Evolutionary conservation across 192 early-diverging fungal species (phyloP).

Genomic region (Coemansia javaensis): DNA sequence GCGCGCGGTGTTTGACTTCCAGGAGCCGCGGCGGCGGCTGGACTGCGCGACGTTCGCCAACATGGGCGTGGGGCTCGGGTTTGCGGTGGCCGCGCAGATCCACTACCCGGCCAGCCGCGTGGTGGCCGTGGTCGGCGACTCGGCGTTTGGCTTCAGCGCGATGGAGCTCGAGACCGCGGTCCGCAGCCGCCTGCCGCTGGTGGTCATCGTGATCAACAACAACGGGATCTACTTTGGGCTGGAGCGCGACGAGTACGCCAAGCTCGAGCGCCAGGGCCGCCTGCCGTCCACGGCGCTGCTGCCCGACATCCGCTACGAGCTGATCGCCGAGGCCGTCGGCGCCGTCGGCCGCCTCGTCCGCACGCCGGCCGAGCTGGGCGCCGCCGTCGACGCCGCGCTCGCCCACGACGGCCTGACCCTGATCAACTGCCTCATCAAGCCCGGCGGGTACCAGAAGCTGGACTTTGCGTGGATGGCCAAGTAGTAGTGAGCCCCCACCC

Average conservation of each 20-base stretch:
- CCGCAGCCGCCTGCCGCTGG: constrained; percentile 55
- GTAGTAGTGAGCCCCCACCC: too few species aligned
- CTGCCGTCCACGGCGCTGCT: constrained; percentile 61
- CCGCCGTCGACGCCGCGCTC: constrained; percentile 50
- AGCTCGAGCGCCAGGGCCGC: constrained; percentile 19
- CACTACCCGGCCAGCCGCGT: constrained; percentile 50
- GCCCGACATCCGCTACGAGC: constrained; percentile 64
- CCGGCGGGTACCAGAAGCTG: constrained; percentile 58
- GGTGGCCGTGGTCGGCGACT: constrained; percentile 70
- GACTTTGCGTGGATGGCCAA: constrained; percentile 54
- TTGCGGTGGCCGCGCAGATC: constrained; percentile 63
- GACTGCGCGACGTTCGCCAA: constrained; percentile 73
- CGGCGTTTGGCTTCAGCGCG: constrained; percentile 75
- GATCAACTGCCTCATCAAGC: constrained; percentile 64
- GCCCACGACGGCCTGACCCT: constrained; percentile 49
- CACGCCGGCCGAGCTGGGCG: constrained; percentile 54
- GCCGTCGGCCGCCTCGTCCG: constrained; percentile 56
- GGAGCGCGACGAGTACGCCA: constrained; percentile 47
- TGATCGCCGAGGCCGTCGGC: constrained; percentile 64
- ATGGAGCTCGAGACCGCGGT: constrained; percentile 74
- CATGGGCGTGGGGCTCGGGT: constrained; percentile 78
- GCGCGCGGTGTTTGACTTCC: constrained; percentile 62
- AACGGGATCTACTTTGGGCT: constrained; percentile 73
- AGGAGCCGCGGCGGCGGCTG: constrained; percentile 57
- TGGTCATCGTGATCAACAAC: constrained; percentile 76